A percentile compares a stretch with the other conserved stretches of the same genome.
Evolutionary conservation across 1,284 basidiomycete genomes (phyloP).

Genomic region (Cryptococcus depauperatus): DNA sequence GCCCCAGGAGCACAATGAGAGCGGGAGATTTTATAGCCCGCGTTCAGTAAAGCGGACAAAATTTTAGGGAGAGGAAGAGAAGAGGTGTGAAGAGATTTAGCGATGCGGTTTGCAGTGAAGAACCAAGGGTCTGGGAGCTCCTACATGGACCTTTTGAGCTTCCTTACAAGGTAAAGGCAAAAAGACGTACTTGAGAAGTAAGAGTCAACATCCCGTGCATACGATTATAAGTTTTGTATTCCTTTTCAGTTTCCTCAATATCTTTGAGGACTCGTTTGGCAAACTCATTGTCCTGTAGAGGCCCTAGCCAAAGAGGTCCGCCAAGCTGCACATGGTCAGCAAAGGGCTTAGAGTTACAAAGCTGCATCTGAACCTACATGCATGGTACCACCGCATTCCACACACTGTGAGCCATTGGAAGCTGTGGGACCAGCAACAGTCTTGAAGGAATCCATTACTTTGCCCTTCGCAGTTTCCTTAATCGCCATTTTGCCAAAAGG

Average conservation of each 20-base stretch:
- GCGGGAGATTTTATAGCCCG: constrained; percentile 73
- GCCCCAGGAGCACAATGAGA: constrained; percentile 85
- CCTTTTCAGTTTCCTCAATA: constrained; percentile 51
- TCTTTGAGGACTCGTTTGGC: constrained; percentile 66
- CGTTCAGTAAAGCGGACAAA: constrained; percentile 81
- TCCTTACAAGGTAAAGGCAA: background rate
- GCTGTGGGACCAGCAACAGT: constrained; percentile 60
- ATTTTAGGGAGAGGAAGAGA: constrained; percentile 56
- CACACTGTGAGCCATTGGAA: constrained; percentile 53
- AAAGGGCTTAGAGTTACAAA: background rate
- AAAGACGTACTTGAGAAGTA: constrained; percentile 64
- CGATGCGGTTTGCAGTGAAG: constrained; percentile 76
- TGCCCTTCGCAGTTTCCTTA: constrained; percentile 50
- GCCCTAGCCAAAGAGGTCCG: constrained; percentile 94
- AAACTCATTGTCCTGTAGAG: constrained; percentile 72
- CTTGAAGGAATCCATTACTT: constrained; percentile 59
- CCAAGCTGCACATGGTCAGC: constrained; percentile 53
- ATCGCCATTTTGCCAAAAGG: constrained; percentile 64
- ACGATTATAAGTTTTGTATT: constrained; percentile 70
- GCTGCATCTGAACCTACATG: constrained; percentile 51
- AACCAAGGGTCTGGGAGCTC: constrained; percentile 78
- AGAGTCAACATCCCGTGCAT: constrained; percentile 95
- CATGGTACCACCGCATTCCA: constrained; percentile 67
- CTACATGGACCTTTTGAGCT: constrained; percentile 45
- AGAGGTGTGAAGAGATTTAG: constrained; percentile 50